Base-by-base conservation (phyloP, 768 basidiomycete genomes). In the Amanita jacksonii region DNA sequence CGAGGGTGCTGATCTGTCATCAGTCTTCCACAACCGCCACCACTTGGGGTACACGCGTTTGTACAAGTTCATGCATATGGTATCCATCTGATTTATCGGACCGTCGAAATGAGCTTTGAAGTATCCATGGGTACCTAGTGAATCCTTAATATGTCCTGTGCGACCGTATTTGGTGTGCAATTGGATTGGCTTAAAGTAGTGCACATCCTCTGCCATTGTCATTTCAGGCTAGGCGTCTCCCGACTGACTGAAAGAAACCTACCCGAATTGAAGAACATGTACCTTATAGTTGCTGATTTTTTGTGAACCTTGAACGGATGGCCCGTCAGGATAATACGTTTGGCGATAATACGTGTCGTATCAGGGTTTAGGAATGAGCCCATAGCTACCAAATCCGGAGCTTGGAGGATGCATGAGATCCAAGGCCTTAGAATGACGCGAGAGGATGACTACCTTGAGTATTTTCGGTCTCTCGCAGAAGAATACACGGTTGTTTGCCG, bases 251-350 rank as follows among this genome's bases (percentile, higher is more conserved):
- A 25, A 19, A n/a, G 34, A 23, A 13, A 48, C 71, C 23, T 51
- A 85, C 85, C 84, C 31, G 81, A 54, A 61, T 93, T 84, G 74
- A 99, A 98, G 69, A 98, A 98, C 89, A 99, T 88, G 69, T 97
- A 98, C 44, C 94, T 82, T 53, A 99, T 81, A 5, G 94, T 98
- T 2, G 93, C 94, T 4, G 89, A 90, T 69, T 90, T 92, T 59
- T 91, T 90, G 72, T 98, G 93, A 1, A 97, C 81, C 57, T 92
- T 93, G 77, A 91, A 87, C 1, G 94, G 94, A 63, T 96, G 92
- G 0, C 94, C 94, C 2, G 94, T 92, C 34, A 99, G 71, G 50
- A 97, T 74, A 61, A 94, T 77, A n/a, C 94, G 81, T 62, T 99
- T 99, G 35, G 90, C 81, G 48, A 92, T 74, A 57, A 97, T 73